Conservation (phyloP, 176 grass and related monocot genomes). For the Juncus effusus region DNA sequence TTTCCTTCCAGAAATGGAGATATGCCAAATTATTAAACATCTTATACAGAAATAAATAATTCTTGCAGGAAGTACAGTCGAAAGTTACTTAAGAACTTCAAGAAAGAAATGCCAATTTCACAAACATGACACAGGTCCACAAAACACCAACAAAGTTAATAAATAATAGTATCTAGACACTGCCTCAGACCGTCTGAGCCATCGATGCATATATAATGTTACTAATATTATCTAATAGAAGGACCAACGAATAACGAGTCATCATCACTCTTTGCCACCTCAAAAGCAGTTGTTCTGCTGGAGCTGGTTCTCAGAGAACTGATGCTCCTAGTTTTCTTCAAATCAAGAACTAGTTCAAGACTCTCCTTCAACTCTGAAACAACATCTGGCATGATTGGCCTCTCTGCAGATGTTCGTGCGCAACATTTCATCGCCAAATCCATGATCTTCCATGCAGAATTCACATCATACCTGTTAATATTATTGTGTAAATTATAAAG, state of each 20-base stretch:
- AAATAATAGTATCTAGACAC: too few relatives aligned
- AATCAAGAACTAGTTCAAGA: neutral
- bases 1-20: too few relatives aligned
- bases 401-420: neutral
- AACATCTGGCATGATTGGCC: conserved; percentile 17
- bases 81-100: too few relatives aligned
- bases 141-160: too few relatives aligned
- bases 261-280: neutral
- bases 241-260: neutral
- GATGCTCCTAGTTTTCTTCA: neutral
- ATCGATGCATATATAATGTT: too few relatives aligned
- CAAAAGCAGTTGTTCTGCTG: neutral
- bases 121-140: too few relatives aligned
- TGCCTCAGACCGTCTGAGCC: too few relatives aligned
- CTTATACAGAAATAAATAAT: too few relatives aligned
- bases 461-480: neutral
- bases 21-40: too few relatives aligned
- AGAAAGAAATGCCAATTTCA: too few relatives aligned
- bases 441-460: conserved; percentile 9
- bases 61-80: too few relatives aligned
- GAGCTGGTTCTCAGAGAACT: neutral
- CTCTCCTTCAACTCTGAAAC: conserved; percentile 20
- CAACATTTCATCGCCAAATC: conserved; percentile 20
- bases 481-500: neutral
- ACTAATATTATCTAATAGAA: neutral